These are phyloP conservation scores for Pseudohalonectria lignicola DNA, from an alignment of 2,329 filamentous ascomycete genomes.

Conservation along the genomic window DNA sequence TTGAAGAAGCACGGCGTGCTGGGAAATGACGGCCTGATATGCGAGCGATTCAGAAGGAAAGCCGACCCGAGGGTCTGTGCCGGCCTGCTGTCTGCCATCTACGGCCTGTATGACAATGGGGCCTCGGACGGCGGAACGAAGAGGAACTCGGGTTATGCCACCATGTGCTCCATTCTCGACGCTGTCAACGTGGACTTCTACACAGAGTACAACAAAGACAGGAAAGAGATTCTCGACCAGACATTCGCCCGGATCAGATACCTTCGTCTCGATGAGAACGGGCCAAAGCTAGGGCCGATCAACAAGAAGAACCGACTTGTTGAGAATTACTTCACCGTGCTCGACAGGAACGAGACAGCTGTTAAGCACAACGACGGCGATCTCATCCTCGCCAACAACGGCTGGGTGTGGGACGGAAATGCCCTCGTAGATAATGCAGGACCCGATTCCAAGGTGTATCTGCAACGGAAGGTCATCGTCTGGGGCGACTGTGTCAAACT, in stretches of 20 bases:
- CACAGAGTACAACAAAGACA: slow-evolving; percentile 79
- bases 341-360: slow-evolving; percentile 70
- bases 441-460: slow-evolving; percentile 78
- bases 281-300: slow-evolving; percentile 76
- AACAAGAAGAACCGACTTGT: slow-evolving; percentile 69
- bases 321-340: slow-evolving; percentile 87
- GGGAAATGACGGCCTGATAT: slow-evolving; percentile 63
- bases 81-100: slow-evolving; percentile 53
- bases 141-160: slow-evolving; percentile 38
- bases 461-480: slow-evolving; percentile 91
- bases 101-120: slow-evolving; percentile 34
- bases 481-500: slow-evolving; percentile 99
- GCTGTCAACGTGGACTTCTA: slow-evolving; percentile 83
- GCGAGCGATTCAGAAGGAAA: slow-evolving; percentile 64
- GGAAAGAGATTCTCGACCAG: slow-evolving; percentile 76
- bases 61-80: slow-evolving; percentile 62
- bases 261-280: slow-evolving; percentile 81
- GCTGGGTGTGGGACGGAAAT: slow-evolving; percentile 98
- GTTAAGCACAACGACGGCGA: slow-evolving; percentile 65
- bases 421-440: slow-evolving; percentile 91
- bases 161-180: slow-evolving; percentile 58
- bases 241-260: slow-evolving; percentile 94
- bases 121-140: slow-evolving; percentile 33
- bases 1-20: slow-evolving; percentile 58
- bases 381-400: slow-evolving; percentile 84